Base-by-base conservation (phyloP, 352 stramenopile species). In the Phytophthora meadii region DNA sequence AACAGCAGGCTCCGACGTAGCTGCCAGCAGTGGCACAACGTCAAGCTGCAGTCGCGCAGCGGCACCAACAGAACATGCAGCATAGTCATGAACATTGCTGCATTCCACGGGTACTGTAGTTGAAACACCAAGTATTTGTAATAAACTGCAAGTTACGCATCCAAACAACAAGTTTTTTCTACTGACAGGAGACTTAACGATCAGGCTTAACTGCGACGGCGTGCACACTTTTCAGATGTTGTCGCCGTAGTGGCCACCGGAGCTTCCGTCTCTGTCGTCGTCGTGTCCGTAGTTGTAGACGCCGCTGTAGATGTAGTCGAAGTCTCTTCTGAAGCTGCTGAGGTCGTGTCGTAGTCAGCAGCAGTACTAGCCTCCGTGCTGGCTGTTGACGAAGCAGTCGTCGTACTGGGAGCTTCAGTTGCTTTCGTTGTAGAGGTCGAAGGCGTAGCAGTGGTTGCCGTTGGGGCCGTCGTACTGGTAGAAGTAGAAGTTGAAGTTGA, bases 61-160 rank as follows among this genome's bases (percentile, higher is more conserved):
- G 37, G 4, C 36, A 59, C 48, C 40, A 10, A 53, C 56, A 49
- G 14, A 36, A 63, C 39, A 24, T 46, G 32, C 22, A 44, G 19
- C 39, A 25, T 41, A 19, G 45, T 27, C 45, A 37, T 27, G 36
- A 40, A 12, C 34, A 17, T 42, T 42, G 4, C 36, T 4, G 36
- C 25, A 11, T 57, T 47, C 53, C 53, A 44, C 12, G 10, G 53
- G 53, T 27, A 45, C 5, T 22, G 37, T 42, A 3, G 12, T 24
- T 22, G n/a, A 10, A 10, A 52, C 14, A 25, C 28, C 37, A 36
- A 41, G 9, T 32, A 61, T 62, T 25, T 65, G 39, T 65, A 65
- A 44, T 65, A 34, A 42, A 57, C 48, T 56, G 6, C 27, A 52
- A 67, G 30, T 59, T 61, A 66, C 62, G 41, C 61, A 55, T 60